Conservation (phyloP, 2,329 filamentous ascomycete genomes). For the Plenodomus lindquistii region DNA sequence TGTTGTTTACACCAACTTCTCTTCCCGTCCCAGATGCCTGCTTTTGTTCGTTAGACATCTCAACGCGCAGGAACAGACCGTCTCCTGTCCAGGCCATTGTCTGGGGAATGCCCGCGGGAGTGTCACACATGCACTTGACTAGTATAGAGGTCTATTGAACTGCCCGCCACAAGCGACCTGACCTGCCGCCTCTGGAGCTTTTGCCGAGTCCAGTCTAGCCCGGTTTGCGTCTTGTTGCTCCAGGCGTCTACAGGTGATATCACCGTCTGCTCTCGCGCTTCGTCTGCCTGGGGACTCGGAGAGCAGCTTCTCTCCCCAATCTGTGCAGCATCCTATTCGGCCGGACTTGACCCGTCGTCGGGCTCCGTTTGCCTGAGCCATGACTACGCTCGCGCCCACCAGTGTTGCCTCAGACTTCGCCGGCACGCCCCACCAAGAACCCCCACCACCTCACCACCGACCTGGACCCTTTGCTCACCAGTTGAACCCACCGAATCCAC, state of each 20-base stretch:
- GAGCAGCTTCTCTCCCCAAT: neutral
- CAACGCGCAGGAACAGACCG: neutral
- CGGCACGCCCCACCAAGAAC: conserved; percentile 36
- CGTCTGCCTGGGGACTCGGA: neutral
- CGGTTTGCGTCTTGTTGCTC: conserved; percentile 7
- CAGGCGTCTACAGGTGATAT: conserved; percentile 17
- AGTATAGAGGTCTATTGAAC: conserved; percentile 3
- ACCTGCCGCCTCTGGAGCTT: conserved; percentile 13
- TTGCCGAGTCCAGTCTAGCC: conserved; percentile 25
- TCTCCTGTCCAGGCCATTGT: neutral
- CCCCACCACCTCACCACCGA: conserved; percentile 27
- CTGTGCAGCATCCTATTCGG: conserved; percentile 7
- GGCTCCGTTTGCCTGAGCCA: conserved; percentile 14
- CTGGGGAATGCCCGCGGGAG: neutral
- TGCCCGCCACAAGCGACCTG: conserved; percentile 22
- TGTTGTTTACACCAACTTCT: neutral
- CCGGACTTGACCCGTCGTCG: conserved; percentile 6
- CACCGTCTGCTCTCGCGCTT: conserved; percentile 16
- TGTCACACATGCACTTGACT: too few species aligned
- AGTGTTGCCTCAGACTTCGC: conserved; percentile 22
- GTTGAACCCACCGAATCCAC: conserved; percentile 22
- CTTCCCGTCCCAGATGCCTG: neutral
- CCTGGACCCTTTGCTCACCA: conserved; percentile 34
- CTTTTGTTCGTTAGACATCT: neutral
- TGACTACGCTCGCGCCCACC: conserved; percentile 35